phyloP scores from a whole-genome alignment of 108 stramenopile genomes.

The Aureococcus anophagefferens region DNA sequence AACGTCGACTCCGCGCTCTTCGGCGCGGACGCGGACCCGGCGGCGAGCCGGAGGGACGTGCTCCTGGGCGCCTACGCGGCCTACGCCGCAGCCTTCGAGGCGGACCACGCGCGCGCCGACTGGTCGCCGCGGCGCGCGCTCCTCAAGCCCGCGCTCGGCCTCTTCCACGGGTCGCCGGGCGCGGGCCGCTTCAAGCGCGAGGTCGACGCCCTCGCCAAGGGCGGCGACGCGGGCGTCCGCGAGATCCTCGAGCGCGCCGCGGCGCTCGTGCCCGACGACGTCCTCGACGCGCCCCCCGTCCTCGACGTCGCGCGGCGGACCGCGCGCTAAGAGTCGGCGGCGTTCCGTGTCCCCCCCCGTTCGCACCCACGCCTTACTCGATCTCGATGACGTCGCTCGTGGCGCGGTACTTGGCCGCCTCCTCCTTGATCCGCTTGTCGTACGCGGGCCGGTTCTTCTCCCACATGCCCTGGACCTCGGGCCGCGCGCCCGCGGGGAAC shows the following conservation, averaged over 20 bases:
- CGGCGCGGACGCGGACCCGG: constrained; percentile 2
- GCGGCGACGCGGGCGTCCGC: too few species aligned
- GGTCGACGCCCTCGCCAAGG: neutral
- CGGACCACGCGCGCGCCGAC: constrained; percentile 3
- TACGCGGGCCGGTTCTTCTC: too few species aligned
- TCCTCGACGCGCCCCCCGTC: neutral
- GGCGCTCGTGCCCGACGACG: neutral
- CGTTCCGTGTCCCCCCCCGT: too few species aligned
- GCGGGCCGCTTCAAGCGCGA: neutral
- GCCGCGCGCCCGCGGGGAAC: too few species aligned
- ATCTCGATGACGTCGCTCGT: too few species aligned
- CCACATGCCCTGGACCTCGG: too few species aligned
- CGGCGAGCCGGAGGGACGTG: constrained; percentile 55
- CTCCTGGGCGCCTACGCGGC: constrained; percentile 54
- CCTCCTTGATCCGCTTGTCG: too few species aligned
- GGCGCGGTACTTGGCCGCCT: too few species aligned
- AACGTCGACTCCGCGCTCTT: constrained; percentile 63
- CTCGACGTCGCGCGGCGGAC: too few species aligned
- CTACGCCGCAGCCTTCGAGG: constrained; percentile 65
- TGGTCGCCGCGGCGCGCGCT: neutral
- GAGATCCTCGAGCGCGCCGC: neutral
- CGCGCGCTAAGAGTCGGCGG: too few species aligned
- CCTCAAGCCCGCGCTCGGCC: neutral
- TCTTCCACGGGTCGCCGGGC: neutral
- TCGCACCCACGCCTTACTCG: too few species aligned